Evolutionary conservation across 306 rosid genomes (phyloP).

Genomic region (Cotoneaster glaucophyllus): DNA sequence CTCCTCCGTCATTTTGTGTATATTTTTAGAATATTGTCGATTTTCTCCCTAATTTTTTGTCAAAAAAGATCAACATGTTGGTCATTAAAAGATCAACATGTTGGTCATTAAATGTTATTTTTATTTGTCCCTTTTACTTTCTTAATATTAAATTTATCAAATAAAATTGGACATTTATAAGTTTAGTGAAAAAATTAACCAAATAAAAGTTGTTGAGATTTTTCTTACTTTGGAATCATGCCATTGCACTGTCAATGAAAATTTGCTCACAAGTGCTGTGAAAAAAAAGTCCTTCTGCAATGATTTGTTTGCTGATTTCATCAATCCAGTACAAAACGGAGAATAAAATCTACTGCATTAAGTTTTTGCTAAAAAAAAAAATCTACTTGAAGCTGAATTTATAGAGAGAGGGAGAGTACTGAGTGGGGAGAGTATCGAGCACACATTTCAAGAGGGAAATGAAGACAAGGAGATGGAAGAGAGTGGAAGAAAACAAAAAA

Average conservation of each 20-base stretch:
- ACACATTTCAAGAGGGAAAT: constrained; percentile 61
- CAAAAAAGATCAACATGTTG: no score
- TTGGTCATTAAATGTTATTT: no score
- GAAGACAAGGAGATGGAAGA: constrained; percentile 69
- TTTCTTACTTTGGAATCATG: constrained; percentile 31
- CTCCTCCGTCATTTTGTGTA: background rate
- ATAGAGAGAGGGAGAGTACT: background rate
- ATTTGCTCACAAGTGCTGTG: constrained; percentile 8
- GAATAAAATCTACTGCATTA: constrained; percentile 29
- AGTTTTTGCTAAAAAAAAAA: no score
- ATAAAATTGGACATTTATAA: background rate
- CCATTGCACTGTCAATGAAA: constrained; percentile 18
- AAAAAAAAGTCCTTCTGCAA: constrained; percentile 25
- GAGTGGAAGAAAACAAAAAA: constrained; percentile 58
- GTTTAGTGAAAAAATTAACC: background rate
- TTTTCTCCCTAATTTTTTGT: background rate
- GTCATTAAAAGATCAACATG: no score
- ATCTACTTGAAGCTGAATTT: no score
- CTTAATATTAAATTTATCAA: no score
- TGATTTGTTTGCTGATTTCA: constrained; percentile 43
- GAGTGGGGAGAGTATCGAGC: constrained; percentile 39
- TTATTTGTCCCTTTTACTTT: no score
- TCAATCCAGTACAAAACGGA: constrained; percentile 21
- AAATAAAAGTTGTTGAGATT: background rate
- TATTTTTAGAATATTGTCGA: background rate